Conservation (phyloP, 2,329 filamentous ascomycete species). For the Aspergillus clavatus region DNA sequence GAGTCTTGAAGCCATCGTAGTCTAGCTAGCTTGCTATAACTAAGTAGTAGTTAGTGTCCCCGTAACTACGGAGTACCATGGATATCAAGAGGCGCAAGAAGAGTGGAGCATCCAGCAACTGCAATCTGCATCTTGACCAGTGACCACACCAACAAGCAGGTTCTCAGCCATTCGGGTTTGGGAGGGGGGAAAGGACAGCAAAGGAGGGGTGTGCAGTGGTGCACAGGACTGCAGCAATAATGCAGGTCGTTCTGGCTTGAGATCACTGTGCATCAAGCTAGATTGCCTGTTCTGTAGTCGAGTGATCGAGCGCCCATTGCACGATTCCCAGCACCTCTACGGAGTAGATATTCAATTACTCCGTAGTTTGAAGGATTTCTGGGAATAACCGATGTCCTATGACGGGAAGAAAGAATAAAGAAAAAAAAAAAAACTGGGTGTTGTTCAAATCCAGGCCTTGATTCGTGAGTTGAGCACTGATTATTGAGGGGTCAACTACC, state of each 20-base stretch:
- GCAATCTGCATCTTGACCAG: not conserved
- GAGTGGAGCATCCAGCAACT: conserved; percentile 7
- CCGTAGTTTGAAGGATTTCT: too few species aligned
- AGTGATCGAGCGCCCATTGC: too few species aligned
- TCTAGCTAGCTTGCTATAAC: too few species aligned
- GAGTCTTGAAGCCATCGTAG: not conserved
- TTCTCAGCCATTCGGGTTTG: conserved; percentile 10
- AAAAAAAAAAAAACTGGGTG: too few species aligned
- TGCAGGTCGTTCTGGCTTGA: not conserved
- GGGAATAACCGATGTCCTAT: too few species aligned
- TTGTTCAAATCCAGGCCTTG: too few species aligned
- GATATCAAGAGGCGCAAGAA: conserved; percentile 8
- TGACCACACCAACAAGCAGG: not conserved
- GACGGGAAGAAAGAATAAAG: too few species aligned
- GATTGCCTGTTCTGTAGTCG: too few species aligned
- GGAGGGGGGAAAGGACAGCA: not conserved
- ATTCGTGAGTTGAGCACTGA: conserved; percentile 5
- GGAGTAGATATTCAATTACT: too few species aligned
- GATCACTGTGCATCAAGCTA: not conserved
- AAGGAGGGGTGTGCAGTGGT: conserved; percentile 8
- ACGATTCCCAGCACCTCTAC: too few species aligned
- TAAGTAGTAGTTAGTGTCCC: conserved; percentile 11
- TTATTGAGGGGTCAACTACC: too few species aligned
- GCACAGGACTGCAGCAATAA: not conserved
- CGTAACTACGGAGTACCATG: too few species aligned